A percentile compares a stretch with the other conserved stretches of the same genome.
Evolutionary conservation across 495 filamentous ascomycete species (phyloP).

Genomic region (Penicillium silybi): DNA sequence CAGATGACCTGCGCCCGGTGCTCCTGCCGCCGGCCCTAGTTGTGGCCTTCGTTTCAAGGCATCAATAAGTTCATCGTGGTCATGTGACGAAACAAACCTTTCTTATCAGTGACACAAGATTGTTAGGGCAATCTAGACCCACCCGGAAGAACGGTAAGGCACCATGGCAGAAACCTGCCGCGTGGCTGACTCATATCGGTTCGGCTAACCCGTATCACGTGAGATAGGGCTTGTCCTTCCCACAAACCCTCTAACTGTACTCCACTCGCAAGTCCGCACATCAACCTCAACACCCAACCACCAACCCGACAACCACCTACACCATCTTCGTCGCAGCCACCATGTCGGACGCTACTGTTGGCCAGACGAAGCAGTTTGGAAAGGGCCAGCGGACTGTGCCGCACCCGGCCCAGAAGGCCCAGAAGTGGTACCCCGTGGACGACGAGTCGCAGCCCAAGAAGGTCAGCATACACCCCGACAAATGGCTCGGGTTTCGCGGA

Average conservation of each 20-base stretch:
- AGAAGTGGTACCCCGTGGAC: constrained; percentile 99
- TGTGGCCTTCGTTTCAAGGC: constrained; percentile 14
- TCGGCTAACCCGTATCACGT: constrained; percentile 25
- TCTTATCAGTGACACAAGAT: constrained; percentile 2
- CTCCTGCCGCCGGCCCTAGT: constrained; percentile 13
- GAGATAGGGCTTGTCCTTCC: constrained; percentile 29
- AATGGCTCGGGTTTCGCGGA: constrained; percentile 13
- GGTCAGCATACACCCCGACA: constrained; percentile 55
- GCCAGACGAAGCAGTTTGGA: constrained; percentile 91
- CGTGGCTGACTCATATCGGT: constrained; percentile 13
- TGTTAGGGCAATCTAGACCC: background rate
- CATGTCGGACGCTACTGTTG: constrained; percentile 60
- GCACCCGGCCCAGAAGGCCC: constrained; percentile 79
- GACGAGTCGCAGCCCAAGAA: constrained; percentile 88
- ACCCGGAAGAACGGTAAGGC: background rate
- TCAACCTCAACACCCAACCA: constrained; percentile 47
- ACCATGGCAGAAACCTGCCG: background rate
- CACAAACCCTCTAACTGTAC: constrained; percentile 27
- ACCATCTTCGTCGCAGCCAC: constrained; percentile 48
- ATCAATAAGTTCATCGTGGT: background rate
- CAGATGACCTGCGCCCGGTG: constrained; percentile 24
- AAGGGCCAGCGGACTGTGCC: constrained; percentile 92
- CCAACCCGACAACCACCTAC: constrained; percentile 46
- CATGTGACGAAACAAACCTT: too few relatives aligned
- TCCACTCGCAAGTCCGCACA: constrained; percentile 32